A percentile compares a stretch with the other conserved stretches of the same genome.
phyloP scores from a whole-genome alignment of 2,329 filamentous ascomycete species.

The Dactylellina parvicollis region DNA sequence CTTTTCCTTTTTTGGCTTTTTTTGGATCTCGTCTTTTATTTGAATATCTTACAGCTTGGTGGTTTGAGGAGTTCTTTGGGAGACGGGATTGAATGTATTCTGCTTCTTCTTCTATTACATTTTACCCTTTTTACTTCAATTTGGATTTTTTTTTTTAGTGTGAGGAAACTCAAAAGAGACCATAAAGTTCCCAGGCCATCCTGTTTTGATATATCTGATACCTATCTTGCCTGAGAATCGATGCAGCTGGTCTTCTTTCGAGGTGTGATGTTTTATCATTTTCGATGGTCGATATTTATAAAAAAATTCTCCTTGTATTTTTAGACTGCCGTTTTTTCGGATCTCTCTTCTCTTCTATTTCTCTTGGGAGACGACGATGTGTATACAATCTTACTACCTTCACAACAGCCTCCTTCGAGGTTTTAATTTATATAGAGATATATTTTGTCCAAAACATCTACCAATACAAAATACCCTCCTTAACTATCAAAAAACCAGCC shows the following conservation, averaged over 20 bases:
- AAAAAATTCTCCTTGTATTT: slow-evolving; percentile 41
- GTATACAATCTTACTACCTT: slow-evolving; percentile 12
- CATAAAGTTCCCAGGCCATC: neutral
- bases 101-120: slow-evolving; percentile 19
- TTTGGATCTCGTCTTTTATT: neutral
- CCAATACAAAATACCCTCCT: no score
- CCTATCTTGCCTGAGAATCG: slow-evolving; percentile 9
- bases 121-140: slow-evolving; percentile 8
- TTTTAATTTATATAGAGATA: no score
- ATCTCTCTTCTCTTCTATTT: slow-evolving; percentile 46
- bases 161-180: slow-evolving; percentile 2
- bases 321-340: slow-evolving; percentile 34
- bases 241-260: neutral
- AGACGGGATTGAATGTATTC: slow-evolving; percentile 39
- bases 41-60: slow-evolving; percentile 12
- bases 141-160: slow-evolving; percentile 3
- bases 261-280: neutral
- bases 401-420: neutral
- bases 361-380: neutral
- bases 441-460: no score
- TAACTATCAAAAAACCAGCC: no score
- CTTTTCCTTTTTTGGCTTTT: neutral
- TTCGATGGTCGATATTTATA: neutral
- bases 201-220: slow-evolving; percentile 43
- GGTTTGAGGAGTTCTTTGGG: slow-evolving; percentile 46